Evolutionary conservation across 2,329 filamentous ascomycete genomes (phyloP), one percentile per base, ranked within the genome.

Genomic region (Xylariaceae sp.): DNA sequence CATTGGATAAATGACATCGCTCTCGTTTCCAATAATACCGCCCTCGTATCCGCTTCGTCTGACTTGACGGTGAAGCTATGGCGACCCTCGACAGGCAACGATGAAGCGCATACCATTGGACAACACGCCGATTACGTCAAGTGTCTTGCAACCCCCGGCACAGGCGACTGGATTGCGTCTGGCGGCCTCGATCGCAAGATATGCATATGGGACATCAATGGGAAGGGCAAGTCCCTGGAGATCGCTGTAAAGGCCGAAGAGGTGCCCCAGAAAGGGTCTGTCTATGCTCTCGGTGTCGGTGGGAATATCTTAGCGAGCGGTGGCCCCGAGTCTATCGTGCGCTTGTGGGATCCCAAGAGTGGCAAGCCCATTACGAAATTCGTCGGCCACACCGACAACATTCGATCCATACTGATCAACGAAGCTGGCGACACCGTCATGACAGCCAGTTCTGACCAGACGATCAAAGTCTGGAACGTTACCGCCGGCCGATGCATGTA

Each of bases 81-180:
- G 94, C 85, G 92, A 58, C 93, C 93, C 5, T 79, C 86, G 63
- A 82, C 83, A 23, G 84, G 84, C 51, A 78, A 84, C 58, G 83
- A 85, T 23, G 80, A 87, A 53, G 85, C 88, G 8, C 87, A 90
- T 64, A 91, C 90, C 48, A 93, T 99, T 70, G 94, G 94, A 64
- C 86, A 93, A 69, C 94, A 99, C 74, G 88, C 87, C 69, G 94
- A 99, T 78, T 99, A 97, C 72, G 92, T 96, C 71, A 99, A 97
- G 76, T 92, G 91, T 66, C 82, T 99, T 44, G 90, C 92, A 15
- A 89, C 90, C 6, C 90, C 93, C 7, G 71, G 69, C 71, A 78
- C 66, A 69, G 83, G 85, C 57, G 86, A 88, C 67, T 99, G 93
- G 93, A 88, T 97, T 15, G 94, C 92, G 4, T 96, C 93, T 1